Conservation (phyloP, 1,284 basidiomycete species). For the Wolfiporia cocos region DNA sequence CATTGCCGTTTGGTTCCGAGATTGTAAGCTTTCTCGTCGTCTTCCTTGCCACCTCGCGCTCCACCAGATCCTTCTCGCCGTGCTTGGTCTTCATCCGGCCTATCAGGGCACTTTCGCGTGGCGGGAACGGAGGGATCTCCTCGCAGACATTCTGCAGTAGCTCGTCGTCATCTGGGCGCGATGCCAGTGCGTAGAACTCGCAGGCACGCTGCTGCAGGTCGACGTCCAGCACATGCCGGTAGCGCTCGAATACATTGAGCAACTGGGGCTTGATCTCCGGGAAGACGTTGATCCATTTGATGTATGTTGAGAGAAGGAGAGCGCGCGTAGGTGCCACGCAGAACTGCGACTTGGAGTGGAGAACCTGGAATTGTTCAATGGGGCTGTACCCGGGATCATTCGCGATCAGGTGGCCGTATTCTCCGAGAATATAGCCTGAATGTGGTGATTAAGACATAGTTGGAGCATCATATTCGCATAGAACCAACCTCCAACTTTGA, state of each 20-base stretch:
- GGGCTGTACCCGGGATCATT: constrained; percentile 93
- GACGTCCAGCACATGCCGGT: constrained; percentile 94
- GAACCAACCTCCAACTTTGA: constrained; percentile 86
- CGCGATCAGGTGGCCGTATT: constrained; percentile 96
- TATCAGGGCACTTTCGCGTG: constrained; percentile 87
- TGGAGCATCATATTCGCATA: not conserved
- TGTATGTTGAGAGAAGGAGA: constrained; percentile 92
- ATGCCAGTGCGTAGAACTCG: constrained; percentile 88
- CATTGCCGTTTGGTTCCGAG: constrained; percentile 20
- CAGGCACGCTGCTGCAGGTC: constrained; percentile 98
- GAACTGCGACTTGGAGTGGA: constrained; percentile 95
- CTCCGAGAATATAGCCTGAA: constrained; percentile 90
- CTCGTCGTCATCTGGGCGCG: constrained; percentile 82
- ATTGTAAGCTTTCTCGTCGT: constrained; percentile 36
- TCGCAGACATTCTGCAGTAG: constrained; percentile 93
- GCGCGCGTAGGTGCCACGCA: constrained; percentile 92
- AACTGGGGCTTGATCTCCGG: constrained; percentile 97
- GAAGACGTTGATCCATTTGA: constrained; percentile 99
- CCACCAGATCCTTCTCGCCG: constrained; percentile 84
- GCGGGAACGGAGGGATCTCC: constrained; percentile 98
- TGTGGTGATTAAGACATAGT: constrained; percentile 9
- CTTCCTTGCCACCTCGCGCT: constrained; percentile 53
- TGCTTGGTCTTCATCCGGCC: constrained; percentile 85
- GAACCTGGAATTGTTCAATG: constrained; percentile 88
- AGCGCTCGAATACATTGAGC: constrained; percentile 94